A percentile compares a stretch with the other conserved stretches of the same genome.
These are phyloP conservation scores for Rubia peregrina DNA, from an alignment of 305 asterid genomes.

Conservation along the genomic window DNA sequence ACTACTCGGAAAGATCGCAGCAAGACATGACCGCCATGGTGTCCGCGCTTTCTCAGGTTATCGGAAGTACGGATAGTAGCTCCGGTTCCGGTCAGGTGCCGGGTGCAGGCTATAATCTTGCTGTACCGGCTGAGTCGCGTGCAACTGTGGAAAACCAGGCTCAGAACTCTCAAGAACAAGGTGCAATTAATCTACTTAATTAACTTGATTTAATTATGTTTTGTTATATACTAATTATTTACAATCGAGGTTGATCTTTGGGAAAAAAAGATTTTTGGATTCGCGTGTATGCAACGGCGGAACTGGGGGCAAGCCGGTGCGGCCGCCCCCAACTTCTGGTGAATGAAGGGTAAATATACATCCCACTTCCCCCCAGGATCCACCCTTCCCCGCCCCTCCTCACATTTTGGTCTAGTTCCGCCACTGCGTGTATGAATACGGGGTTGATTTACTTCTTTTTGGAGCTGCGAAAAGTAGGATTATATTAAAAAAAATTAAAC, in stretches of 20 bases:
- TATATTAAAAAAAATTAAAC: neutral
- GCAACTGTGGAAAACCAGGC: conserved; percentile 22
- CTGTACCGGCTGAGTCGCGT: conserved; percentile 13
- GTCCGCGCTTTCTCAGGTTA: conserved; percentile 75
- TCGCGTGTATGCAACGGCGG: no score
- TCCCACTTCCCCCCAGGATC: no score
- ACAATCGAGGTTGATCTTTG: neutral
- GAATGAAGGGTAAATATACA: no score
- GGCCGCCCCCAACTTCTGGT: no score
- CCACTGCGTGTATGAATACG: neutral
- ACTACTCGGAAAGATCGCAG: conserved; percentile 47
- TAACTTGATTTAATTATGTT: neutral
- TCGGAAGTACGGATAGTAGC: conserved; percentile 34
- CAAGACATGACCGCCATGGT: conserved; percentile 81
- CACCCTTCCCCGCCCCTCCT: no score
- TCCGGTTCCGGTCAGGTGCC: conserved; percentile 5
- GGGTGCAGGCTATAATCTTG: conserved; percentile 9
- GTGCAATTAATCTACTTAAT: conserved; percentile 16
- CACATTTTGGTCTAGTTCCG: no score
- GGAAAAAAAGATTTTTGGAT: neutral
- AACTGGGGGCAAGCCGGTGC: no score
- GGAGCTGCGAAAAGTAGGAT: neutral
- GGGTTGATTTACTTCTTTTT: neutral
- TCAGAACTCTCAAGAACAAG: conserved; percentile 41
- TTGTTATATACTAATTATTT: neutral